Evolutionary conservation across 2,329 filamentous ascomycete genomes (phyloP), one percentile per base, ranked within the genome.

Genomic region (Thelonectria olida): DNA sequence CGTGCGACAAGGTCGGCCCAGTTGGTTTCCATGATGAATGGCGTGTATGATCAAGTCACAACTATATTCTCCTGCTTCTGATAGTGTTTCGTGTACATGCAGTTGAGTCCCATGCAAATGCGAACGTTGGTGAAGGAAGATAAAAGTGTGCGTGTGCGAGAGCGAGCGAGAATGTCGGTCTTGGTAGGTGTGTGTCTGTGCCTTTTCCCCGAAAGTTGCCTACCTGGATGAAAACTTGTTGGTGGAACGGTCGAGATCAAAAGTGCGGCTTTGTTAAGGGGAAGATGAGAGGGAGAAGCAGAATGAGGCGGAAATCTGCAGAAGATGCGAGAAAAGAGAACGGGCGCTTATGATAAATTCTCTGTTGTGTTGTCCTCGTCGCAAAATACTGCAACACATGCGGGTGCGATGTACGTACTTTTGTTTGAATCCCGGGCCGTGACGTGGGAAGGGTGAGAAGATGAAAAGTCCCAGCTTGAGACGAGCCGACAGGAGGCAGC

Each of bases 1-100:
- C 84, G 78, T 48, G 79, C 73, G 62, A 84, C 71, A 66, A 86
- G 85, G 47, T 81, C 78, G 73, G 80, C 73, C 42, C 83, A 73
- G 31, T 71, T 68, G 34, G 69, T 60, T 12, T 72, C 60, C 67
- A 74, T 76, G 47, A 51, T 72, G 55, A 49, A 61, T n/a, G 28
- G 45, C 20, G 45, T 19, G 51, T 52, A 42, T 36, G 51, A 31
- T 54, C n/a, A 10, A 42, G n/a, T 34, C 53, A 41, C 36, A 44
- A 53, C 38, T 4, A 22, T 19, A 23, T 45, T 25, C 7, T 12
- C 15, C 17, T 45, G 52, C 38, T 41, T 34, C 4, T 45, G 19
- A 15, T 17, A 23, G 17, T n/a, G 17, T 9, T n/a, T 19, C n/a
- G 25, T 25, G 27, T 38, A 17, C 13, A 19, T 41, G 28, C 31